Evolutionary conservation across 2,329 filamentous ascomycete genomes (phyloP).

Genomic region (Gliomastix tumulicola): DNA sequence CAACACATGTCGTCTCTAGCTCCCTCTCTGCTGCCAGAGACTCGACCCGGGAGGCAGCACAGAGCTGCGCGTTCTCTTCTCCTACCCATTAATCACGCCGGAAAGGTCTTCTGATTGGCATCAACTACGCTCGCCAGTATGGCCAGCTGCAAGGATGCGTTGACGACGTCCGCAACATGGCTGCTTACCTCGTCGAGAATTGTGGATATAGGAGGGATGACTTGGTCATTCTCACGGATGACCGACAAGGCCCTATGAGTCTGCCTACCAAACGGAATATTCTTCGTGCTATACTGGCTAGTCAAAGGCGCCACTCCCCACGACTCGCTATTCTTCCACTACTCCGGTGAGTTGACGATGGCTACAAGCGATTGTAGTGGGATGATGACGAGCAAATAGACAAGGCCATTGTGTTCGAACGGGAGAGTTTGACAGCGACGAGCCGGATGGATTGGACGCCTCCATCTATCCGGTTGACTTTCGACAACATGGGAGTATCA

Average conservation of each 20-base stretch:
- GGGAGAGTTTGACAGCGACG: conserved; percentile 70
- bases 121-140: conserved; percentile 93
- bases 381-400: not conserved
- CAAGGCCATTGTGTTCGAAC: conserved; percentile 77
- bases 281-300: conserved; percentile 89
- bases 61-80: conserved; percentile 80
- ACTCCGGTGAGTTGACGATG: conserved; percentile 71
- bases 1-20: too few relatives aligned
- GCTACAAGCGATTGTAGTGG: too few relatives aligned
- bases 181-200: conserved; percentile 75
- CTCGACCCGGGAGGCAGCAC: conserved; percentile 75
- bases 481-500: conserved; percentile 70
- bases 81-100: conserved; percentile 82
- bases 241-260: conserved; percentile 95
- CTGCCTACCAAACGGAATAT: conserved; percentile 96
- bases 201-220: conserved; percentile 93
- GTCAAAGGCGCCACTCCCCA: conserved; percentile 90
- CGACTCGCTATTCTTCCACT: conserved; percentile 96
- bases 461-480: conserved; percentile 86
- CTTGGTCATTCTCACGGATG: conserved; percentile 94
- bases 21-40: too few relatives aligned
- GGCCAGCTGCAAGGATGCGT: conserved; percentile 90
- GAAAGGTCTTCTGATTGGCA: conserved; percentile 87
- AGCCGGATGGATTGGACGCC: conserved; percentile 76
- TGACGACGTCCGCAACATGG: conserved; percentile 98